A percentile compares a stretch with the other conserved stretches of the same genome.
Conservation (phyloP, 2,329 filamentous ascomycete genomes). For the Colletotrichum agaves region DNA sequence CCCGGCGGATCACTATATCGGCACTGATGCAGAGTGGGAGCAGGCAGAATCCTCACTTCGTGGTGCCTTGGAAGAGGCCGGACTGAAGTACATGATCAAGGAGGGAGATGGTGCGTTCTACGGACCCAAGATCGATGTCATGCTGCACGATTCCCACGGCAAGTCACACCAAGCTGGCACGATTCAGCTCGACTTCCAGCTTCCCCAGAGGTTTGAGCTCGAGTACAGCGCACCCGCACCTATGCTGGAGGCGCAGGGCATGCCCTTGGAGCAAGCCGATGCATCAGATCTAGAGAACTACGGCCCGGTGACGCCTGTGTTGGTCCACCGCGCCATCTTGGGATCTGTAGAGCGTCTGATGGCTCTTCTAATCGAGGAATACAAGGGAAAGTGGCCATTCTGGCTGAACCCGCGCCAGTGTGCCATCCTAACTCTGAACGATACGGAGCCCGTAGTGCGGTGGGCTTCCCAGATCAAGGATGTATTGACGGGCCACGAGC, state of each 20-base stretch:
- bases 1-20: conserved; percentile 81
- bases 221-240: conserved; percentile 78
- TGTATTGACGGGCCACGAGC: conserved; percentile 61
- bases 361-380: conserved; percentile 86
- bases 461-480: conserved; percentile 61
- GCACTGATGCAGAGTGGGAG: conserved; percentile 72
- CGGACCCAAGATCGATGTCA: conserved; percentile 90
- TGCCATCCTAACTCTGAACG: conserved; percentile 78
- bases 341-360: conserved; percentile 87
- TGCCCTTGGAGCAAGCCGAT: conserved; percentile 51
- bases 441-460: conserved; percentile 62
- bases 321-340: conserved; percentile 86
- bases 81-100: conserved; percentile 78
- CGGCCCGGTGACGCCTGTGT: conserved; percentile 75
- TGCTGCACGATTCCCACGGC: conserved; percentile 80
- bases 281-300: conserved; percentile 50
- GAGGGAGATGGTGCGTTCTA: conserved; percentile 90
- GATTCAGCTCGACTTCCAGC: conserved; percentile 89
- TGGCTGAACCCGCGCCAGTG: conserved; percentile 87
- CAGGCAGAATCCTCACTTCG: conserved; percentile 54
- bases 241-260: conserved; percentile 65
- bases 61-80: conserved; percentile 70
- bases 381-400: conserved; percentile 84
- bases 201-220: conserved; percentile 83
- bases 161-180: conserved; percentile 92